Evolutionary conservation across 2,329 filamentous ascomycete genomes (phyloP), one percentile per base, ranked within the genome.

Genomic region (Ophiostoma novo-ulmi): DNA sequence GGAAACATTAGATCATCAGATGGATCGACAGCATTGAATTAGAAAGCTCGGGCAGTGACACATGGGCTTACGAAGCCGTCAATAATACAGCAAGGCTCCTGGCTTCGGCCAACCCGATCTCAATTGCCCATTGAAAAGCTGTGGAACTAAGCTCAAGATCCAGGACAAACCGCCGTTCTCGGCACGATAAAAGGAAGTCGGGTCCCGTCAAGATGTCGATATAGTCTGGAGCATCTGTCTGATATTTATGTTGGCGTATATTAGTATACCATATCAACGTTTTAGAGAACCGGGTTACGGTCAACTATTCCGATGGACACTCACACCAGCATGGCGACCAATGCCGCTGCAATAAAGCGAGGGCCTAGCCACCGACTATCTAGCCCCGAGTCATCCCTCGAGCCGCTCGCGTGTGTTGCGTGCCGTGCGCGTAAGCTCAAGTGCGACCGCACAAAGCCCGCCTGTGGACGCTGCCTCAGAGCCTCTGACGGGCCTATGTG

Each of bases 401-500:
- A 84, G 75, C 79, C 82, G 26, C 89, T 97, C 79, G 91, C 93
- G 22, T 97, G 93, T 78, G 89, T 95, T 38, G 85, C 92, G 69
- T 97, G 93, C 79, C 86, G 94, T 74, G 89, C 89, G 76, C 85
- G 93, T 75, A 97, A 97, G 80, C 82, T 97, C 75, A 91, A 91
- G 79, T 97, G 94, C 81, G 93, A 97, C 80, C 91, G 93, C 39
- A 83, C 82, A 66, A 91, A 89, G 76, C 93, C 93, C 20, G 87
- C 88, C 36, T 97, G 94, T 77, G 87, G 88, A 61, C 94, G 93
- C 26, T 97, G 94, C 79, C 83, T 87, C 70, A 87, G 91, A 74
- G 81, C 94, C 66, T 86, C 88, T 69, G 70, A 73, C 13, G 70
- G 69, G 31, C 88, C 90, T 78, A 89, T 92, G 69, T 97, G 94